phyloP scores from a whole-genome alignment of 306 rosid genomes.

The Macrotyloma uniflorum region DNA sequence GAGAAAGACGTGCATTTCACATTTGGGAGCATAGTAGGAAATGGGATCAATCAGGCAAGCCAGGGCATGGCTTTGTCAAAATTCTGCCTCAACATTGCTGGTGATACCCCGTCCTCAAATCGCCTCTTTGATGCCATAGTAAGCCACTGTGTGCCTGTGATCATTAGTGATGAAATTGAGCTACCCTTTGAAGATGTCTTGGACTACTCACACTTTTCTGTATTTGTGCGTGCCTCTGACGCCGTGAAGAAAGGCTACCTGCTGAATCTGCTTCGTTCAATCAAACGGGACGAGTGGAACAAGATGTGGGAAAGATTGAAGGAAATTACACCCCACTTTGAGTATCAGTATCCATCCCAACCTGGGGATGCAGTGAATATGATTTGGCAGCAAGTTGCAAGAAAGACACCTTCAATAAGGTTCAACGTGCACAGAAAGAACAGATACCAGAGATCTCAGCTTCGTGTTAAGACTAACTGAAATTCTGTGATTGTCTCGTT shows the following conservation, averaged over 20 bases:
- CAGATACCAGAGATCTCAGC: constrained; percentile 69
- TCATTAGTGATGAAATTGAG: constrained; percentile 86
- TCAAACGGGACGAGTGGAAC: constrained; percentile 66
- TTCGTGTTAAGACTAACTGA: constrained; percentile 34
- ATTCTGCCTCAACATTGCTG: constrained; percentile 28
- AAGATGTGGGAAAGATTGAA: constrained; percentile 84
- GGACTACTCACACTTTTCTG: constrained; percentile 81
- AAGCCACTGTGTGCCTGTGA: constrained; percentile 80
- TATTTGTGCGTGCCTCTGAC: constrained; percentile 65
- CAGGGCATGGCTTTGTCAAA: constrained; percentile 84
- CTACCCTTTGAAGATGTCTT: constrained; percentile 86
- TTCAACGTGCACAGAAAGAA: constrained; percentile 56
- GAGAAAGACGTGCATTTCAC: constrained; percentile 75
- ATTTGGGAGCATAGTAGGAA: constrained; percentile 72
- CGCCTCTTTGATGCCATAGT: constrained; percentile 69
- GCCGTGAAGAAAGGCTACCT: constrained; percentile 69
- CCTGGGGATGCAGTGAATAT: constrained; percentile 78
- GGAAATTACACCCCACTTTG: constrained; percentile 67
- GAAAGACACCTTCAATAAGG: constrained; percentile 49
- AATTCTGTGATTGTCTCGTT: constrained; percentile 31
- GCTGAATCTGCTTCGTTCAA: constrained; percentile 68
- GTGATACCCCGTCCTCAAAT: constrained; percentile 15
- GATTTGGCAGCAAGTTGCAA: constrained; percentile 84
- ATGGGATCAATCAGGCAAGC: constrained; percentile 72
- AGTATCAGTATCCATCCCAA: constrained; percentile 80